Evolutionary conservation across 2,329 filamentous ascomycete genomes (phyloP).

Genomic region (Fusarium mexicanum): DNA sequence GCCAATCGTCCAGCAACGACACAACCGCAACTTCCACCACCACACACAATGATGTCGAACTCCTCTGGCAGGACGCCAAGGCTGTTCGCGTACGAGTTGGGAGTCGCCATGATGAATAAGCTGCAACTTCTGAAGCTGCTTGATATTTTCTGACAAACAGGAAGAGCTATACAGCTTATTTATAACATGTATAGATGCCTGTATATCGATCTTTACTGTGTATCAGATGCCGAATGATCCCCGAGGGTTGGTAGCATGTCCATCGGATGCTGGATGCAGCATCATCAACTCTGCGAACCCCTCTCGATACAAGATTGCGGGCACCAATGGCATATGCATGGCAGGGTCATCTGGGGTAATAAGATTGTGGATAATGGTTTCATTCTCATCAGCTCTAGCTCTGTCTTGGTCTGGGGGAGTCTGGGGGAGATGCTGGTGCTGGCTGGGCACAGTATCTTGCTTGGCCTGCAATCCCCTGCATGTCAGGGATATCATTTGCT

Average conservation of each 20-base stretch:
- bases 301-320: constrained; percentile 34
- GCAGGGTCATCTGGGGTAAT: constrained; percentile 26
- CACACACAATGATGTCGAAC: constrained; percentile 83
- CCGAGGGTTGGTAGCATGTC: constrained; percentile 20
- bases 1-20: constrained; percentile 72
- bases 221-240: constrained; percentile 36
- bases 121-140: neutral
- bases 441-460: constrained; percentile 11
- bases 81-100: constrained; percentile 30
- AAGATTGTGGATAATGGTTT: constrained; percentile 27
- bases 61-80: constrained; percentile 69
- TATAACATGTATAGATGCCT: constrained; percentile 2
- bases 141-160: neutral
- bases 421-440: neutral
- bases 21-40: constrained; percentile 74
- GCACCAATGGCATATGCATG: constrained; percentile 37
- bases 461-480: constrained; percentile 20
- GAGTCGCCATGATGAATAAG: constrained; percentile 29
- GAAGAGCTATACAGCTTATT: constrained; percentile 2
- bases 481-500: constrained; percentile 26
- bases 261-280: constrained; percentile 22
- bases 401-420: neutral
- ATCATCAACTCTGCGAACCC: constrained; percentile 32
- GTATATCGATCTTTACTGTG: constrained; percentile 1
- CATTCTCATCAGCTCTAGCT: constrained; percentile 25